These are phyloP conservation scores for Dothistroma pini DNA, from an alignment of 2,329 filamentous ascomycete species.

Conservation along the genomic window DNA sequence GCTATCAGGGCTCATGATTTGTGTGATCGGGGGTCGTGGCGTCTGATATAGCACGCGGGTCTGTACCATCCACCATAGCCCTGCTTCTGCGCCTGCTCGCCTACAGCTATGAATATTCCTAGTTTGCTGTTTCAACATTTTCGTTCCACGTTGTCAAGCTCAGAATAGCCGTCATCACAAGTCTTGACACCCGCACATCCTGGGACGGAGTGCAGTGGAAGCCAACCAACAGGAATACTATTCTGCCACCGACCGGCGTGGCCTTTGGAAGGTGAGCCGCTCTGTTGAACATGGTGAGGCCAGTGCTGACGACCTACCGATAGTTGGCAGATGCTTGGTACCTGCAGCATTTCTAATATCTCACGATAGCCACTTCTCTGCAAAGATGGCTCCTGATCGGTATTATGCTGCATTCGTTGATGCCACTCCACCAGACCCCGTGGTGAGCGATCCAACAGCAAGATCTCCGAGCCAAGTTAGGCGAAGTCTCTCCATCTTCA, in stretches of 20 bases:
- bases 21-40: neutral
- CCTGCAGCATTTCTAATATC: constrained; percentile 4
- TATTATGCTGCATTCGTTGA: constrained; percentile 3
- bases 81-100: constrained; percentile 2
- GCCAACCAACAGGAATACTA: neutral
- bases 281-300: neutral
- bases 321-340: constrained; percentile 1
- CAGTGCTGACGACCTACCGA: constrained; percentile 1
- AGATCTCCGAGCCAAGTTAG: constrained; percentile 14
- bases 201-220: neutral
- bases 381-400: constrained; percentile 1
- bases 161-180: neutral
- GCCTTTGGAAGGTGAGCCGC: neutral
- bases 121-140: constrained; percentile 3
- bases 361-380: neutral
- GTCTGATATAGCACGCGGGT: constrained; percentile 2
- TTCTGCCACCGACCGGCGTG: constrained; percentile 1
- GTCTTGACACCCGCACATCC: neutral
- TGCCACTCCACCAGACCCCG: neutral
- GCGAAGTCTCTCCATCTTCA: constrained; percentile 38
- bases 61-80: neutral
- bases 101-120: constrained; percentile 1
- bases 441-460: neutral
- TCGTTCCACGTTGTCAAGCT: neutral
- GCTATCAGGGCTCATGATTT: neutral